Base-by-base conservation (phyloP, 73 alveolate species). In the Paramecium sonneborni region DNA sequence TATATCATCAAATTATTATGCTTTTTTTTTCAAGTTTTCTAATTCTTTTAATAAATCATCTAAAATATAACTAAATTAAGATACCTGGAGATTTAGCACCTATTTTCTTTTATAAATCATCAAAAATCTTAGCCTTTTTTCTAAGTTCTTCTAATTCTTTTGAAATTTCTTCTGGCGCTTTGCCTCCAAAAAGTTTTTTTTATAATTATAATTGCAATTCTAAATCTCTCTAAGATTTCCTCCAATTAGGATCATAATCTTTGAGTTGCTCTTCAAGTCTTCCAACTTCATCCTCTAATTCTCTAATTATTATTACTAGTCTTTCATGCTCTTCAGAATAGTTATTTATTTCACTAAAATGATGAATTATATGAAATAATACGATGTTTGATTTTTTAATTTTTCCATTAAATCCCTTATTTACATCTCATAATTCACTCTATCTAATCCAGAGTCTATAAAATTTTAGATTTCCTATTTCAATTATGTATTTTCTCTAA, bases 161-260 rank as follows among this genome's bases (percentile, higher is more conserved):
- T 74, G 20, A 37, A 34, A 74, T 74, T 34, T 39, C 87, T 37
- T 74, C 39, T 5, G 84, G 84, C 1, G 30, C 48, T 18, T 72
- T 72, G 34, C 86, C 86, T 72, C 86, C 86, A 35, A 72, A 72
- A 1, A 72, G 32, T 72, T 38, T 32, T 18, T 30, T 72, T 72
- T 72, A 35, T 30, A 35, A 34, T 72, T 72, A 38, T 34, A 72
- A 37, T 37, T 72, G 57, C 44, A 35, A 21, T 38, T 72, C 86
- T 37, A 72, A 72, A 72, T 72, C 86, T 72, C 86, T 72, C 32
- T 72, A 37, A 0, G 86, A 32, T 35, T 32, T 35, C 34, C 72
- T 79, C 90, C 90, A 79, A 79, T 79, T 79, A 10, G 90, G 90
- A 79, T 79, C 90, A 79, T 79, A 79, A 79, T 79, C 74, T 24